Conservation (phyloP, 2,329 filamentous ascomycete genomes). For the Chalaropsis ovoidea region DNA sequence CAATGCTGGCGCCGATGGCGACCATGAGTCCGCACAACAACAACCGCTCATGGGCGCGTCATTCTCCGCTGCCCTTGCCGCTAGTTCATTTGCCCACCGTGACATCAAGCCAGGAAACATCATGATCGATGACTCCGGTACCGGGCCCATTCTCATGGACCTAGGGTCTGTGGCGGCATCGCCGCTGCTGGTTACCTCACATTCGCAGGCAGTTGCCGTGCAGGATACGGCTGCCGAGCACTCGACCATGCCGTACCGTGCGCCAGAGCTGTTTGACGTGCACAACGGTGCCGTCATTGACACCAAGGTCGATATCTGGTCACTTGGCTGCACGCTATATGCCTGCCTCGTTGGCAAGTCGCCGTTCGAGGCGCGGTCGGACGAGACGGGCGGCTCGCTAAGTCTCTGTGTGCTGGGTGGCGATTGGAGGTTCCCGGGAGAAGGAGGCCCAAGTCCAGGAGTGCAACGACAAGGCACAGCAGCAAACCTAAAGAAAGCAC, state of each 20-base stretch:
- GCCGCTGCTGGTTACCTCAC: slow-evolving; percentile 79
- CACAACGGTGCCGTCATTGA: slow-evolving; percentile 87
- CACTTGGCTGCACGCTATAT: slow-evolving; percentile 91
- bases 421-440: slow-evolving; percentile 94
- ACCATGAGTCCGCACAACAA: slow-evolving; percentile 64
- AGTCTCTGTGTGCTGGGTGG: slow-evolving; percentile 87
- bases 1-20: slow-evolving; percentile 45
- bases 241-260: slow-evolving; percentile 96
- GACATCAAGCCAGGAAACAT: slow-evolving; percentile 99
- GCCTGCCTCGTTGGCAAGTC: slow-evolving; percentile 94
- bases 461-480: slow-evolving; percentile 36
- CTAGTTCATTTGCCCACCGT: slow-evolving; percentile 78
- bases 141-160: slow-evolving; percentile 90
- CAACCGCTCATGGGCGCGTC: slow-evolving; percentile 76
- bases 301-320: slow-evolving; percentile 97
- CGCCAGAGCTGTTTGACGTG: slow-evolving; percentile 94
- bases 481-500: slow-evolving; percentile 25
- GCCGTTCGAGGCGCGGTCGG: slow-evolving; percentile 88
- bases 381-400: slow-evolving; percentile 89
- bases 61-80: slow-evolving; percentile 56
- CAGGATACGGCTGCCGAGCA: slow-evolving; percentile 94
- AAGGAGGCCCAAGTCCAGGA: slow-evolving; percentile 54
- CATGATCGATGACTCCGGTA: slow-evolving; percentile 91
- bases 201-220: slow-evolving; percentile 79
- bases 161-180: slow-evolving; percentile 82